Evolutionary conservation across 257 asterid species (phyloP).

Genomic region (Prunella vulgaris): DNA sequence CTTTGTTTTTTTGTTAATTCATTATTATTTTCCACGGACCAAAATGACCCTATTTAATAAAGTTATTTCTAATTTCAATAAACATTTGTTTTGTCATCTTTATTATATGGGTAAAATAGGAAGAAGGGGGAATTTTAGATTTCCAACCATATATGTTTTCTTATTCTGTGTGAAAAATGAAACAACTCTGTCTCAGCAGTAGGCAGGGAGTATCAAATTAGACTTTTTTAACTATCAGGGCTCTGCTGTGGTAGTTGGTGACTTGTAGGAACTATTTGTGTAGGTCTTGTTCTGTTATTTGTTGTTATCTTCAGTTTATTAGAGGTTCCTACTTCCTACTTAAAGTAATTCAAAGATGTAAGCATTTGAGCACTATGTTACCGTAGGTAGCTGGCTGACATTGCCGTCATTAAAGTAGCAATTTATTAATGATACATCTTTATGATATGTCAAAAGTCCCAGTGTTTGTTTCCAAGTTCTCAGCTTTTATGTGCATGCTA

Average conservation of each 20-base stretch:
- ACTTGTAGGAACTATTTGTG: not conserved
- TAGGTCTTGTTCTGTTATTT: not conserved
- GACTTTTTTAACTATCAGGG: not conserved
- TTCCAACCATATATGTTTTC: too few species aligned
- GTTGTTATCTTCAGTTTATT: not conserved
- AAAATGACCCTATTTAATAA: too few species aligned
- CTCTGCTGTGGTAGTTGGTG: not conserved
- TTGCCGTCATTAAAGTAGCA: not conserved
- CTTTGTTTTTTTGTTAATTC: too few species aligned
- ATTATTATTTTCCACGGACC: too few species aligned
- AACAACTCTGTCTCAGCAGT: too few species aligned
- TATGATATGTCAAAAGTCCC: not conserved
- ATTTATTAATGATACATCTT: not conserved
- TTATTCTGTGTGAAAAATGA: too few species aligned
- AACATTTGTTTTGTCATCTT: too few species aligned
- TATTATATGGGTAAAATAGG: too few species aligned
- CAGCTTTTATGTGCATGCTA: not conserved
- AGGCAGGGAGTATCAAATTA: not conserved
- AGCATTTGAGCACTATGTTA: not conserved
- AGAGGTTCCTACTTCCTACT: slow-evolving; percentile 1
- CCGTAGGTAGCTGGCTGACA: not conserved
- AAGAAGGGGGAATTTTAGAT: too few species aligned
- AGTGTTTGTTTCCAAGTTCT: not conserved
- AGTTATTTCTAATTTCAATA: too few species aligned
- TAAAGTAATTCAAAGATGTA: not conserved